Percentiles rank a stretch among this genome's conserved stretches.
These are phyloP conservation scores for Solanum commersonii DNA, from an alignment of 257 asterid genomes.

Conservation along the genomic window DNA sequence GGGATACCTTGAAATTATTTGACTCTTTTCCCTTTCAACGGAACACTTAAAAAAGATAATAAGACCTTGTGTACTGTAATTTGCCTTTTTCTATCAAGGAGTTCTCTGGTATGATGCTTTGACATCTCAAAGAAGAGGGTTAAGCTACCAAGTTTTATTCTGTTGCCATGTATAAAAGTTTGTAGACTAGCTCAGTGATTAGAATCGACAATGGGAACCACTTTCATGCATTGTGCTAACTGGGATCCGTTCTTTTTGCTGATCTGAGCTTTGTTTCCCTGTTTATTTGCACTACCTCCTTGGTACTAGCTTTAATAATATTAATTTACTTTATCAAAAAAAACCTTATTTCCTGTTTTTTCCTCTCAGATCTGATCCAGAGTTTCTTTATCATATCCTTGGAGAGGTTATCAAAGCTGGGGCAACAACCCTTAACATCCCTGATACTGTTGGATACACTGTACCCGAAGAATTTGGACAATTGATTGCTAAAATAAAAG, in stretches of 20 bases:
- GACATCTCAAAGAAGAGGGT: not conserved
- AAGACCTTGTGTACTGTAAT: not conserved
- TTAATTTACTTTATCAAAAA: not conserved
- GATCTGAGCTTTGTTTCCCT: not conserved
- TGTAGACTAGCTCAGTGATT: not conserved
- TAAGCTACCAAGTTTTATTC: not conserved
- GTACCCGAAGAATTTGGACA: conserved; percentile 76
- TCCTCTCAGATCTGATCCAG: conserved; percentile 61
- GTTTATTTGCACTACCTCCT: not conserved
- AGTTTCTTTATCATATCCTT: conserved; percentile 78
- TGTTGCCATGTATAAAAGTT: not conserved
- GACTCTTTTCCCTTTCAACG: not conserved
- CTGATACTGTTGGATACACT: conserved; percentile 90
- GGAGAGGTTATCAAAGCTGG: conserved; percentile 94
- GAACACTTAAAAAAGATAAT: not conserved
- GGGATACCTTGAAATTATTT: not conserved
- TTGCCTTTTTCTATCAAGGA: not conserved
- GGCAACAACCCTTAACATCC: conserved; percentile 95
- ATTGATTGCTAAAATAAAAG: conserved; percentile 74
- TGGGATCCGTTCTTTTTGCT: not conserved
- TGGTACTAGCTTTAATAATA: not conserved
- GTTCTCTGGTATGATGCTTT: not conserved
- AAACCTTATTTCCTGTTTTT: not conserved
- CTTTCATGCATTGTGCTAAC: not conserved
- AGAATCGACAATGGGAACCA: not conserved